These are phyloP conservation scores for Fusarium lyarnte DNA, from an alignment of 2,329 filamentous ascomycete species.

Conservation along the genomic window DNA sequence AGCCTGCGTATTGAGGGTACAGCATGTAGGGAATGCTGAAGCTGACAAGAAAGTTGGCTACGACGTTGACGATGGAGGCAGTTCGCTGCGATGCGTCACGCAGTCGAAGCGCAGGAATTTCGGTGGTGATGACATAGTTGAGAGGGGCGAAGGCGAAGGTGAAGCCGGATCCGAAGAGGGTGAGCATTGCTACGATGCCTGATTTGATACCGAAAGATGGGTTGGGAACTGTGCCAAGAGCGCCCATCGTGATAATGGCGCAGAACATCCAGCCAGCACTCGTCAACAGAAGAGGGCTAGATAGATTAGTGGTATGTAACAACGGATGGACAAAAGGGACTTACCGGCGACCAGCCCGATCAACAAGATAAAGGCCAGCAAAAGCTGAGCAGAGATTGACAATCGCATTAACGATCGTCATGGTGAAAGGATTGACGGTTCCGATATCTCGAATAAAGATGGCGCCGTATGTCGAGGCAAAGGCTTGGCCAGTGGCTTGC, in stretches of 20 bases:
- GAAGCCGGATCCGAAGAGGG: conserved; percentile 34
- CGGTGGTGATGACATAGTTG: conserved; percentile 33
- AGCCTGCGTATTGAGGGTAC: conserved; percentile 21
- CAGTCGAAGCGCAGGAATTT: conserved; percentile 24
- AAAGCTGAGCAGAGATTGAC: no score
- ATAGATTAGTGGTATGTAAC: no score
- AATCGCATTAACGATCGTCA: conserved; percentile 41
- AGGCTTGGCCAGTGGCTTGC: conserved; percentile 37
- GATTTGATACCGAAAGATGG: no score
- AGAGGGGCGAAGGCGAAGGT: conserved; percentile 12
- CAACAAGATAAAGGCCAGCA: no score
- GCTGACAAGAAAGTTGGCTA: conserved; percentile 30
- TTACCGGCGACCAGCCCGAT: no score
- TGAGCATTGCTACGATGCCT: conserved; percentile 38
- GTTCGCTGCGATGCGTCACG: conserved; percentile 16
- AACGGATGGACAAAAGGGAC: no score
- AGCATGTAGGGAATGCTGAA: conserved; percentile 36
- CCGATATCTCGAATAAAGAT: conserved; percentile 37
- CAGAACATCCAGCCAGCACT: no score
- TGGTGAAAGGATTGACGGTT: conserved; percentile 40
- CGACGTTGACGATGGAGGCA: neutral
- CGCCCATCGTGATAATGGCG: no score
- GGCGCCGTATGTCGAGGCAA: conserved; percentile 37
- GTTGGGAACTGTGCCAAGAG: no score
- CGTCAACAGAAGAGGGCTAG: no score